Conservation (phyloP, 2,329 filamentous ascomycete species). For the Blumeria hordei region DNA sequence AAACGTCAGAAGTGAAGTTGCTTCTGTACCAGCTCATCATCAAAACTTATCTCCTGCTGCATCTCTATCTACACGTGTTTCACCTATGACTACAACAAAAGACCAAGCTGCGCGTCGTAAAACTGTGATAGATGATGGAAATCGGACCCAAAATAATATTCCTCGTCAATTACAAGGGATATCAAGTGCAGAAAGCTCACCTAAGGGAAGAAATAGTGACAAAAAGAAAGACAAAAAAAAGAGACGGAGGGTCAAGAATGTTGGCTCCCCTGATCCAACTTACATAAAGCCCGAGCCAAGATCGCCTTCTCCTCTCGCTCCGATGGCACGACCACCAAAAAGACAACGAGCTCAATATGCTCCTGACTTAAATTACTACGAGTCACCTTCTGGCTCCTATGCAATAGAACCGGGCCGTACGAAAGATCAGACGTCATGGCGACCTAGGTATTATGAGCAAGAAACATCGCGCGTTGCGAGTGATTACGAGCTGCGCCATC, state of each 20-base stretch:
- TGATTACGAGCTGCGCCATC: slow-evolving; percentile 5
- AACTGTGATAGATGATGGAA: slow-evolving; percentile 9
- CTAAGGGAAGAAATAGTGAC: slow-evolving; percentile 23
- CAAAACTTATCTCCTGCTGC: slow-evolving; percentile 52
- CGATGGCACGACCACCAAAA: slow-evolving; percentile 30
- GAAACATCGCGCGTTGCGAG: slow-evolving; percentile 1
- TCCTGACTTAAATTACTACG: slow-evolving; percentile 20
- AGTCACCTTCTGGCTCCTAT: slow-evolving; percentile 20
- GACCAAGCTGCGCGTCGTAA: slow-evolving; percentile 13
- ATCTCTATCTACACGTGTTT: slow-evolving; percentile 49
- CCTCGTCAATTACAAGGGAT: slow-evolving; percentile 24
- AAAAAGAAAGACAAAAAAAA: slow-evolving; percentile 28
- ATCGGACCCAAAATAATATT: slow-evolving; percentile 29
- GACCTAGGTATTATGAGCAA: slow-evolving; percentile 7
- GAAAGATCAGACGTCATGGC: slow-evolving; percentile 5
- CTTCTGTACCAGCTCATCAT: slow-evolving; percentile 42
- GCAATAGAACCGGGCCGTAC: slow-evolving; percentile 5
- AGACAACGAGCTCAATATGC: slow-evolving; percentile 25
- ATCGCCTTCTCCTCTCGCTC: slow-evolving; percentile 34
- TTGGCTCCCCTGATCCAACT: slow-evolving; percentile 20
- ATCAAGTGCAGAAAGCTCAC: slow-evolving; percentile 36
- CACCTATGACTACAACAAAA: slow-evolving; percentile 27
- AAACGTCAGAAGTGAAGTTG: slow-evolving; percentile 10
- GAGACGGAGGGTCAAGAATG: slow-evolving; percentile 21
- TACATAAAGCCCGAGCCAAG: slow-evolving; percentile 41